Evolutionary conservation across 371 early-diverging fungal genomes (phyloP).

Genomic region (Mucor lusitanicus): DNA sequence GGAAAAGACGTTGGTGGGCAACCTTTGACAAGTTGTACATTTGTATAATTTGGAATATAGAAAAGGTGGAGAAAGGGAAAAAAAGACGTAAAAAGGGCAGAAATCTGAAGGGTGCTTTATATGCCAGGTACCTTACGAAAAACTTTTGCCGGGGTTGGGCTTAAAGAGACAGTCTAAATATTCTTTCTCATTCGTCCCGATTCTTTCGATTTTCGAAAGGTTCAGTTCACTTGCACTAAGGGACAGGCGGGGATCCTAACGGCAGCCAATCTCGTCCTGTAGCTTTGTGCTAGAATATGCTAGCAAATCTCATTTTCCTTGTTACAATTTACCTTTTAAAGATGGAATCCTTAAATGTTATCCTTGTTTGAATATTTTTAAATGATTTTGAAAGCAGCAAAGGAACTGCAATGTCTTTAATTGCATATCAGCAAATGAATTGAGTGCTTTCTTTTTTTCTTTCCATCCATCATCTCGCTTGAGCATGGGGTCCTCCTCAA

Average conservation of each 20-base stretch:
- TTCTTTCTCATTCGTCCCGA: slow-evolving; percentile 16
- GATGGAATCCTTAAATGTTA: background rate
- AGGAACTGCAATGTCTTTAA: background rate
- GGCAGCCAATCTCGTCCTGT: background rate
- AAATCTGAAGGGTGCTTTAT: slow-evolving; percentile 7
- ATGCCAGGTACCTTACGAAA: slow-evolving; percentile 32
- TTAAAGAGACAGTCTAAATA: slow-evolving; percentile 7
- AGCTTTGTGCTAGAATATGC: slow-evolving; percentile 1
- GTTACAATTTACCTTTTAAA: background rate
- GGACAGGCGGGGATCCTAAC: background rate
- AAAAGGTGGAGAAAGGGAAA: slow-evolving; percentile 8
- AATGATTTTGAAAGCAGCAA: background rate
- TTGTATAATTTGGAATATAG: slow-evolving; percentile 9
- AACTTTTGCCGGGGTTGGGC: slow-evolving; percentile 29
- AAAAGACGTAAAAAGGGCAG: slow-evolving; percentile 3
- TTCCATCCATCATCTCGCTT: background rate
- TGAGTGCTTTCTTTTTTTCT: background rate
- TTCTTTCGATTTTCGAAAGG: slow-evolving; percentile 7
- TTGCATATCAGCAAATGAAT: background rate
- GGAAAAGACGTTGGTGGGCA: slow-evolving; percentile 35
- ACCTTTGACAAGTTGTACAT: slow-evolving; percentile 50
- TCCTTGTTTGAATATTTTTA: background rate
- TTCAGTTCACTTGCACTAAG: background rate
- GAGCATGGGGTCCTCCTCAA: no score
- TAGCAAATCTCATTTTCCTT: background rate